Conservation (phyloP, 352 stramenopile species). For the Pythium phragmiticola region DNA sequence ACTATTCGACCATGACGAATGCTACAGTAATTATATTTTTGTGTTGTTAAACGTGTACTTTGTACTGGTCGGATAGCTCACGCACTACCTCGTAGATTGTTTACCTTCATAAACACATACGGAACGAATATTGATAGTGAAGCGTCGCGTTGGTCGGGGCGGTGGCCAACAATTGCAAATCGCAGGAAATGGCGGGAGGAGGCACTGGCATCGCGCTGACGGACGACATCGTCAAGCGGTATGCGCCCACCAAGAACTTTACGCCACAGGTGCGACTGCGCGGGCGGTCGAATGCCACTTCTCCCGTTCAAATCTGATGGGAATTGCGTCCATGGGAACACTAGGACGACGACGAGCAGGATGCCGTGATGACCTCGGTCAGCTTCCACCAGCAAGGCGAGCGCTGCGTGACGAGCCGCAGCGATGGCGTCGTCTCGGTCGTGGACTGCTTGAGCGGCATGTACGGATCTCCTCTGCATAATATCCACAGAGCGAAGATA, state of each 20-base stretch:
- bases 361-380: slow-evolving; percentile 56
- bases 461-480: slow-evolving; percentile 35
- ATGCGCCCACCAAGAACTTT: slow-evolving; percentile 69
- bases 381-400: slow-evolving; percentile 83
- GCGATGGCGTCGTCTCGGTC: slow-evolving; percentile 73
- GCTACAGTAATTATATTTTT: too few species aligned
- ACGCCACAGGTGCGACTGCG: slow-evolving; percentile 40
- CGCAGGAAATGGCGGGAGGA: background rate
- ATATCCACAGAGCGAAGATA: background rate
- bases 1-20: slow-evolving; percentile 34
- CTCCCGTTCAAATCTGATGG: slow-evolving; percentile 2
- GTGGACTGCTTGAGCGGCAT: slow-evolving; percentile 83
- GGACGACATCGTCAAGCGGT: slow-evolving; percentile 61
- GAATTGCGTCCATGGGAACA: slow-evolving; percentile 9
- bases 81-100: background rate
- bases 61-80: slow-evolving; percentile 23
- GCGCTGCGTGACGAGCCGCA: slow-evolving; percentile 72
- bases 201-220: slow-evolving; percentile 40
- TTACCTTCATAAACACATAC: slow-evolving; percentile 17
- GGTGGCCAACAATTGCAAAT: background rate
- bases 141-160: background rate
- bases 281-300: background rate
- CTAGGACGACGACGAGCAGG: slow-evolving; percentile 67
- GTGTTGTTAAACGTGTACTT: background rate
- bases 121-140: background rate